phyloP scores from a whole-genome alignment of 2,329 filamentous ascomycete species.

The Aureobasidium sp. region DNA sequence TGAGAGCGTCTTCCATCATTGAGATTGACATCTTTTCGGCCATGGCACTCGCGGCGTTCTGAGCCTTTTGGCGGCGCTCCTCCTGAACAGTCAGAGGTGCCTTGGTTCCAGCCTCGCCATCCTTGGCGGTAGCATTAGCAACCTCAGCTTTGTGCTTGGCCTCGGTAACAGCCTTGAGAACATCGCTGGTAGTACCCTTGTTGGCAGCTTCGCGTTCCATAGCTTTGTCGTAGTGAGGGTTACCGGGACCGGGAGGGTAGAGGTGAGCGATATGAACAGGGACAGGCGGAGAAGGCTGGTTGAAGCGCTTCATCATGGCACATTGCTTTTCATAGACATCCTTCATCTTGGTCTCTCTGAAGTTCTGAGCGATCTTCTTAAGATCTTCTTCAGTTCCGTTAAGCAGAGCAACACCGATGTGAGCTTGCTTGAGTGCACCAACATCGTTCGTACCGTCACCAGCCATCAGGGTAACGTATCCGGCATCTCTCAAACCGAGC shows the following conservation, averaged over 20 bases:
- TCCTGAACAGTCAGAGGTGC: slow-evolving; percentile 40
- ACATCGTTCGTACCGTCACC: slow-evolving; percentile 98
- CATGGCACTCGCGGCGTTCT: slow-evolving; percentile 66
- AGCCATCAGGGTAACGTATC: slow-evolving; percentile 97
- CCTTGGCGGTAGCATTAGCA: slow-evolving; percentile 41
- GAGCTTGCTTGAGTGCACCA: slow-evolving; percentile 93
- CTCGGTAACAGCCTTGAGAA: slow-evolving; percentile 60
- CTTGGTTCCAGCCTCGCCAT: slow-evolving; percentile 13
- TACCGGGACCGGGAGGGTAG: slow-evolving; percentile 81
- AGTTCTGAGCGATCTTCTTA: slow-evolving; percentile 84
- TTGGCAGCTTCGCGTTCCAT: slow-evolving; percentile 68
- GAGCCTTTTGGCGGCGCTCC: slow-evolving; percentile 49
- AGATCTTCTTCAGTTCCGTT: slow-evolving; percentile 92
- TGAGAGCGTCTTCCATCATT: slow-evolving; percentile 86
- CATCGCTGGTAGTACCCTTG: slow-evolving; percentile 21
- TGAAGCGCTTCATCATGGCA: slow-evolving; percentile 87
- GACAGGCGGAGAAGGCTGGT: slow-evolving; percentile 85
- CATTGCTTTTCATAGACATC: slow-evolving; percentile 97
- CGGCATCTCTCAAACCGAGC: slow-evolving; percentile 90
- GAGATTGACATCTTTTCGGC: slow-evolving; percentile 78
- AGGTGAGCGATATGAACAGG: slow-evolving; percentile 89
- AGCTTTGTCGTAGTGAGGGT: slow-evolving; percentile 91
- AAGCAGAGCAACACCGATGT: slow-evolving; percentile 90
- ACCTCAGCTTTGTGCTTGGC: slow-evolving; percentile 41
- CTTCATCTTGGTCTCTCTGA: slow-evolving; percentile 94